Evolutionary conservation across 1,139 yeast genomes (phyloP).

Genomic region (Kodamaea anthophila): DNA sequence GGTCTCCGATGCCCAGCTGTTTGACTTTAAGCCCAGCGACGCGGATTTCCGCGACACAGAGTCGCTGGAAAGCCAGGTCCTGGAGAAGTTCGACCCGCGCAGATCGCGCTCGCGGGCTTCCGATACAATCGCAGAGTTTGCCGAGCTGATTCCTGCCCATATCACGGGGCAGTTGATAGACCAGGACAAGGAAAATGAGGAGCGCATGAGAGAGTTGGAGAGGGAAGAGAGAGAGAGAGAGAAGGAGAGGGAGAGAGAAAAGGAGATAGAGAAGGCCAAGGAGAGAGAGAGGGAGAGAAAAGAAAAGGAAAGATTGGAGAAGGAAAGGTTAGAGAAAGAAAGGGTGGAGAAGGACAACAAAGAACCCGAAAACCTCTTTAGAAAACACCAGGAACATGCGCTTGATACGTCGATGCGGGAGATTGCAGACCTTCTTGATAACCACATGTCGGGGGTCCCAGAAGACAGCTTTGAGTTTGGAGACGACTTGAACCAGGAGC

Average conservation of each 20-base stretch:
- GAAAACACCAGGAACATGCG: too few species aligned
- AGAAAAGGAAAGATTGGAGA: background rate
- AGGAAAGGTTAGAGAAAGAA: background rate
- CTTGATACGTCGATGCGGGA: conserved; percentile 37
- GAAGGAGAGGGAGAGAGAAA: background rate
- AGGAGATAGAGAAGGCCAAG: background rate
- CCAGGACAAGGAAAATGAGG: background rate
- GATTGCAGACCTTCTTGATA: conserved; percentile 36
- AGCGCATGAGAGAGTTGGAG: background rate
- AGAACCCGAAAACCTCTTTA: background rate
- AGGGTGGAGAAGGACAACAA: background rate
- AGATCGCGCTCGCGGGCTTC: conserved; percentile 2
- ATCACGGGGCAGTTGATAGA: background rate
- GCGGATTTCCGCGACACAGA: background rate
- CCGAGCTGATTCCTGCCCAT: conserved; percentile 1
- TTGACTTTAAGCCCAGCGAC: conserved; percentile 2
- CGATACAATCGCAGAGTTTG: conserved; percentile 1
- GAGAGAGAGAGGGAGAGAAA: background rate
- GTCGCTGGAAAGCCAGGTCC: conserved; percentile 1
- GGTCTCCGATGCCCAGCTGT: conserved; percentile 1
- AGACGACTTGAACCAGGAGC: conserved; percentile 37
- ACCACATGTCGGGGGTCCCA: conserved; percentile 18
- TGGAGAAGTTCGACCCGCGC: conserved; percentile 2
- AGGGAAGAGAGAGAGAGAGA: background rate
- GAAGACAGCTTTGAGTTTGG: conserved; percentile 11